phyloP scores from a whole-genome alignment of 345 rosid genomes.

The Boechera retrofracta region DNA sequence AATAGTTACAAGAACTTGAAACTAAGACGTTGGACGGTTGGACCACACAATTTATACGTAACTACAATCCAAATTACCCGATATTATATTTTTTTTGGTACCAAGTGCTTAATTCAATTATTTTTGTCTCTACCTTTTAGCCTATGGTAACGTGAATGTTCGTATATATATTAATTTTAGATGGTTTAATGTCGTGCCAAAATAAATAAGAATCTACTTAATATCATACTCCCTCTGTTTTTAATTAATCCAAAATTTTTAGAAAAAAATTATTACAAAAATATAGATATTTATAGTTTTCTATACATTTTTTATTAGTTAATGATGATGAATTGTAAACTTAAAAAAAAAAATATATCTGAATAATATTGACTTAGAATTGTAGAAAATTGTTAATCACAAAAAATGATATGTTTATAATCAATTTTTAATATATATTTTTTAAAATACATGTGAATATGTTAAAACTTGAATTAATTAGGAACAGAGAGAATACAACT shows the following conservation, averaged over 20 bases:
- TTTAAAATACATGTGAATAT: too few relatives aligned
- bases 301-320: too few relatives aligned
- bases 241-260: too few relatives aligned
- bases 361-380: too few relatives aligned
- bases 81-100: background rate
- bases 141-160: conserved; percentile 13
- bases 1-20: conserved; percentile 27
- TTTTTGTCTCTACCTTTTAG: background rate
- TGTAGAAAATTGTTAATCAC: too few relatives aligned
- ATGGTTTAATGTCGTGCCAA: conserved; percentile 7
- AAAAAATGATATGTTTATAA: too few relatives aligned
- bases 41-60: conserved; percentile 20
- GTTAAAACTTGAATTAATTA: too few relatives aligned
- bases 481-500: background rate
- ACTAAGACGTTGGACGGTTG: conserved; percentile 33
- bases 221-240: background rate
- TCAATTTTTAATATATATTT: too few relatives aligned
- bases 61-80: conserved; percentile 6
- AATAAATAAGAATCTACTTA: conserved; percentile 8
- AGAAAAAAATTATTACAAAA: too few relatives aligned
- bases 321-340: too few relatives aligned
- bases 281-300: too few relatives aligned
- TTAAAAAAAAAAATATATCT: too few relatives aligned
- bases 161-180: background rate
- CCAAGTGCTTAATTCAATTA: background rate